Percentiles rank a stretch among this genome's conserved stretches.
Evolutionary conservation across 2,329 filamentous ascomycete species (phyloP).

Genomic region (Sclerotinia sclerotiorum): DNA sequence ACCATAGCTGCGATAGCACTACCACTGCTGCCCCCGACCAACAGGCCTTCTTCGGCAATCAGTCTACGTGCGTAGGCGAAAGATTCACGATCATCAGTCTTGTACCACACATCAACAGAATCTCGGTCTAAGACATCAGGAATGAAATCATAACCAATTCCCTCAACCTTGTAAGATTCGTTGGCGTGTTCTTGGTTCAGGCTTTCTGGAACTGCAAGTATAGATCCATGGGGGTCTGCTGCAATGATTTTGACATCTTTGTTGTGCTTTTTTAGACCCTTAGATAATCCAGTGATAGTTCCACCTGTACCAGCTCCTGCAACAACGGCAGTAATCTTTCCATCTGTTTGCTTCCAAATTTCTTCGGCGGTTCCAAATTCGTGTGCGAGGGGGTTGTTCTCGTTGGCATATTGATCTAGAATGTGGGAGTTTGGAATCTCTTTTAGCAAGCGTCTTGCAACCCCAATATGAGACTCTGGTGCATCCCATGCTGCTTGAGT

Average conservation of each 20-base stretch:
- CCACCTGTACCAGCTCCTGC: constrained; percentile 94
- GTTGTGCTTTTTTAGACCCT: constrained; percentile 85
- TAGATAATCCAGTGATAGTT: constrained; percentile 86
- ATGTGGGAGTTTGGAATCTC: constrained; percentile 97
- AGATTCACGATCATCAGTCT: constrained; percentile 89
- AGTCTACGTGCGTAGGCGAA: constrained; percentile 87
- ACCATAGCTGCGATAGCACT: constrained; percentile 84
- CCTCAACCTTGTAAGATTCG: constrained; percentile 93
- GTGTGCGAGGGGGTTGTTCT: constrained; percentile 89
- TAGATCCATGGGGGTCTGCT: constrained; percentile 88
- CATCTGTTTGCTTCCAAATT: constrained; percentile 88
- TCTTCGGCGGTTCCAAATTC: constrained; percentile 94
- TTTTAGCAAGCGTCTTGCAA: constrained; percentile 84
- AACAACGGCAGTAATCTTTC: constrained; percentile 78
- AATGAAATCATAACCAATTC: constrained; percentile 98
- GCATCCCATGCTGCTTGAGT: constrained; percentile 93
- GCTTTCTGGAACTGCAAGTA: constrained; percentile 76
- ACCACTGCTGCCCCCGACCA: constrained; percentile 91
- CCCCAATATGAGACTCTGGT: constrained; percentile 95
- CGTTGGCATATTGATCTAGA: constrained; percentile 91
- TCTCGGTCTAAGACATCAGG: constrained; percentile 85
- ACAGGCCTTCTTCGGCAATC: constrained; percentile 89
- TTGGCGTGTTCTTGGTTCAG: constrained; percentile 81
- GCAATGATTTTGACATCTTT: constrained; percentile 82
- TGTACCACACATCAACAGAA: constrained; percentile 91